Base-by-base conservation (phyloP, 1,284 basidiomycete genomes). In the Thecaphora thlaspeos region DNA sequence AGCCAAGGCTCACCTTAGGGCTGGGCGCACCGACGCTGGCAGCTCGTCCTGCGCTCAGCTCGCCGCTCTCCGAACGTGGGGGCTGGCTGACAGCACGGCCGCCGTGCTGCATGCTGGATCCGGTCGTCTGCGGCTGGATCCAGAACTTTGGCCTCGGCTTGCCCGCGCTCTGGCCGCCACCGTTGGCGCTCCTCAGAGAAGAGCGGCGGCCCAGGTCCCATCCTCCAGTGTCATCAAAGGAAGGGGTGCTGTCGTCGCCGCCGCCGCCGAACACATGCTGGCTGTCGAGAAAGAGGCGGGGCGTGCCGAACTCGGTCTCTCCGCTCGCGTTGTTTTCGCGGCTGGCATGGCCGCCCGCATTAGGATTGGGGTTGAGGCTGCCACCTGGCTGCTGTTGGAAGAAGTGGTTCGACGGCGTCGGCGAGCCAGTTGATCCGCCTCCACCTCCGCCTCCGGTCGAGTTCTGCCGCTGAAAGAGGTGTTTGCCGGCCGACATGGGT, bases 301-400 rank as follows among this genome's bases (percentile, higher is more conserved):
- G 62, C 2, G 62, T 65, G 37, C 62, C 62, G 18, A 49, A 55
- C 4, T 65, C 62, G 4, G 62, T 47, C 22, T 65, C 57, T 9
- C 42, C 46, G 30, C 43, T 53, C 15, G 34, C 32, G 12, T 58
- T 51, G 32, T 43, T 21, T 24, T 38, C 28, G 11, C 46, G 51
- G 26, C 26, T 28, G 11, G 7, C 26, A 38, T 38, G 37, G 19
- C 7, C 19, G 19, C 7, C 19, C 17, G 15, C 7, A 15, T 17
- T 17, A 15, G 17, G 37, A 15, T 17, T 17, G 19, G 17, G 15
- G 37, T 15, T 21, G 8, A 38, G 17, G 37, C 19, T 38, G 37
- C 37, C 37, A 36, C n/a, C n/a, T n/a, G n/a, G n/a, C n/a, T n/a
- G n/a, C 26, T 5, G 11, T 28, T 28, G 26, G 11, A 28, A 28